Percentiles rank a stretch among this genome's conserved stretches.
Evolutionary conservation across 2,329 filamentous ascomycete species (phyloP).

Genomic region (Onygenales sp.): DNA sequence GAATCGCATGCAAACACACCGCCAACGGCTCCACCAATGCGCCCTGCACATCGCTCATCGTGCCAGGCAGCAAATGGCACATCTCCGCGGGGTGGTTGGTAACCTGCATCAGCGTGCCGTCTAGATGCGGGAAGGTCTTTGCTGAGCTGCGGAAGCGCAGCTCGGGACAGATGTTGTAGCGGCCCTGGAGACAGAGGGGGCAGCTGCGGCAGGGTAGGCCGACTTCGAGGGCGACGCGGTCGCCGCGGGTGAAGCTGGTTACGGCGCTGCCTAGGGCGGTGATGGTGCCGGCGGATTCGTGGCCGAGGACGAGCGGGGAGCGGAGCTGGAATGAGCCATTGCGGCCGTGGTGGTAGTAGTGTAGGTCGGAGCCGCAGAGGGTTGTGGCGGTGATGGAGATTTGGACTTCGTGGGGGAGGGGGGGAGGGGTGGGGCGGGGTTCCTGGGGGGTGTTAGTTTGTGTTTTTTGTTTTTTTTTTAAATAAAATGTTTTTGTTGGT

Average conservation of each 20-base stretch:
- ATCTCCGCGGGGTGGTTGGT: constrained; percentile 53
- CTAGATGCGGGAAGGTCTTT: constrained; percentile 52
- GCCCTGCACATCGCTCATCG: constrained; percentile 45
- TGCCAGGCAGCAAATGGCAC: constrained; percentile 49
- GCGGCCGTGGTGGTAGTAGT: constrained; percentile 81
- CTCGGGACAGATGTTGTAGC: constrained; percentile 54
- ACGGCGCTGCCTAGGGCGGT: constrained; percentile 59
- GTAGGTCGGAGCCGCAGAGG: constrained; percentile 62
- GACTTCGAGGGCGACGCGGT: constrained; percentile 87
- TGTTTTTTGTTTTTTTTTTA: not conserved
- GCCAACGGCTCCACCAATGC: constrained; percentile 52
- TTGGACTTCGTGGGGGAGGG: constrained; percentile 49
- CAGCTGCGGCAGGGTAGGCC: constrained; percentile 69
- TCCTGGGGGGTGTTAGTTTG: constrained; percentile 34
- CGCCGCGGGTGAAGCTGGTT: constrained; percentile 53
- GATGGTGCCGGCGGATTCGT: constrained; percentile 70
- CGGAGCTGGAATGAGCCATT: constrained; percentile 79
- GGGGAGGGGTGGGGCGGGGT: constrained; percentile 39
- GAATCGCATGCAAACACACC: constrained; percentile 51
- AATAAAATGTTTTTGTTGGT: not conserved
- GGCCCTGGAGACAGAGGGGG: constrained; percentile 43
- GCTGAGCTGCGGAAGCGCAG: constrained; percentile 52
- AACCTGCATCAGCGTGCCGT: constrained; percentile 54
- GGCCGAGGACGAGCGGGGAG: constrained; percentile 71
- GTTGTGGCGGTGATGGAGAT: constrained; percentile 56